Evolutionary conservation across 208 protist species (phyloP), one percentile per base, ranked within the genome.

Genomic region (Leptomonas seymouri): DNA sequence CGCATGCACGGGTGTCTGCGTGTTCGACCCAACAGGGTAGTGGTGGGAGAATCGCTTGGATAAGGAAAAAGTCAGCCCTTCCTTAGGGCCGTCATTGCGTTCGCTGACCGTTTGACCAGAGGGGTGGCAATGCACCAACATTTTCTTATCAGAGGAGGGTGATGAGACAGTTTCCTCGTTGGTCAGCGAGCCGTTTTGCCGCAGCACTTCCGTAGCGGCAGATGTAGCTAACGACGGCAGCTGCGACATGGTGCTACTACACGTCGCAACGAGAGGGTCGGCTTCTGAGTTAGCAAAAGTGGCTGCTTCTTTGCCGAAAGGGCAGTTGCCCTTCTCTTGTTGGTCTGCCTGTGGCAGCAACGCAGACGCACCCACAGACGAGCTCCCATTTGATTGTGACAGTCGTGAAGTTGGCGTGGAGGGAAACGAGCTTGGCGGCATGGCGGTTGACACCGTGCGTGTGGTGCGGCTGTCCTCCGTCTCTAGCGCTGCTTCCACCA

Each of bases 181-280:
- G 18, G 4, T n/a, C 16, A 41, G 50, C 9, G 23, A 50, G 23
- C 36, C 31, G 41, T 25, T 48, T 7, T 36, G 57, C 57, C 14
- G 57, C 57, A 49, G n/a, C 30, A 41, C 50, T 18, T 62, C 57
- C 11, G 25, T 36, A 2, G 23, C 57, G 18, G 30, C 50, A 14
- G 45, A 11, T 12, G n/a, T 25, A 15, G 20, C 25, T 1, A 53
- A 20, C 21, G 58, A 42, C 20, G 45, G 44, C 58, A 41, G 27
- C 58, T 64, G 58, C 18, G 58, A 41, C 2, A 36, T 28, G 45
- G 27, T 64, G 58, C 41, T 64, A 18, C 25, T 41, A 20, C 27
- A 14, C 27, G 41, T 20, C 41, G 8, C 8, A 9, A 9, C 11
- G 4, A 34, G 23, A 12, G 34, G 27, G 34, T 39, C 34, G 34